Conservation (phyloP, 345 rosid species). For the Microcos paniculata region DNA sequence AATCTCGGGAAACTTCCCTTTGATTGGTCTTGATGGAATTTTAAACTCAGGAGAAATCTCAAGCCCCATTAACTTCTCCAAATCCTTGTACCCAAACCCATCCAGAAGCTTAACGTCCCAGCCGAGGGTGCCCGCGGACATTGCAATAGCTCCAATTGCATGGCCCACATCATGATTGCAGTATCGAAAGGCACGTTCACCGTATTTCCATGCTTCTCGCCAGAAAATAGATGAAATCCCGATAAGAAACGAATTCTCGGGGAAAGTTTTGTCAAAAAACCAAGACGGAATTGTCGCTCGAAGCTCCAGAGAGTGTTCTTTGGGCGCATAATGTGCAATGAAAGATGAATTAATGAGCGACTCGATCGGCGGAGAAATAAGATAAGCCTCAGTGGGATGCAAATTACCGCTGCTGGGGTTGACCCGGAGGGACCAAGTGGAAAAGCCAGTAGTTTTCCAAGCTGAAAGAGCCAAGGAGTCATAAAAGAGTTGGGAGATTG, state of each 20-base stretch:
- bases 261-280: conserved; percentile 50
- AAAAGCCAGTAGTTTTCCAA: conserved; percentile 73
- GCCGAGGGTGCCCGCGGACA: conserved; percentile 81
- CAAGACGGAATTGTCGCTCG: conserved; percentile 51
- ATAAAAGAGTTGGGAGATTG: conserved; percentile 67
- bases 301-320: conserved; percentile 77
- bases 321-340: conserved; percentile 81
- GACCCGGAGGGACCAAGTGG: conserved; percentile 93
- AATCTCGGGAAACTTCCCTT: conserved; percentile 51
- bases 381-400: conserved; percentile 81
- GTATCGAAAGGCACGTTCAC: conserved; percentile 81
- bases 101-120: conserved; percentile 94
- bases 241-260: conserved; percentile 54
- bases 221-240: conserved; percentile 79
- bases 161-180: conserved; percentile 93
- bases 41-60: conserved; percentile 37
- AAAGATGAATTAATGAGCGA: conserved; percentile 50
- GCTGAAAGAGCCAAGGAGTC: conserved; percentile 89
- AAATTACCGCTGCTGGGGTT: conserved; percentile 96
- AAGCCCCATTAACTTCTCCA: conserved; percentile 60
- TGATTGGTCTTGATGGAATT: conserved; percentile 41
- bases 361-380: conserved; percentile 61
- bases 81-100: conserved; percentile 63
- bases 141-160: conserved; percentile 66
- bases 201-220: conserved; percentile 98